phyloP scores from a whole-genome alignment of 2,329 filamentous ascomycete genomes.

The Teratosphaeriaceae sp. region DNA sequence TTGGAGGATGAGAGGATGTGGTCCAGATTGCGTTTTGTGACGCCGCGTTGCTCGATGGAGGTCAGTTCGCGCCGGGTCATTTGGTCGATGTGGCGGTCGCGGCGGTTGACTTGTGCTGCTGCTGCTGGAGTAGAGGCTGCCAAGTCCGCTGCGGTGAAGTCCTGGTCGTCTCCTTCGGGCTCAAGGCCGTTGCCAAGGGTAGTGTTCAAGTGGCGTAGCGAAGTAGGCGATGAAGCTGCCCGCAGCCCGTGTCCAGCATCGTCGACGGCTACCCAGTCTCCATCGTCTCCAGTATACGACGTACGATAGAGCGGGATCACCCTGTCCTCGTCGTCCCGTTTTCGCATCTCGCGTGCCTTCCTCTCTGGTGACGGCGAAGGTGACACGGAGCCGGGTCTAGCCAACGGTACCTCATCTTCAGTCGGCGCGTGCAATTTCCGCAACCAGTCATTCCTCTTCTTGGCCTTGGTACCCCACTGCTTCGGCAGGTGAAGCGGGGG shows the following conservation, averaged over 20 bases:
- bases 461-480: constrained; percentile 43
- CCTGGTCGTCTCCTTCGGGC: constrained; percentile 29
- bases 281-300: constrained; percentile 17
- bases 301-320: constrained; percentile 17
- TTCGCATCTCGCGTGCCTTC: too few species aligned
- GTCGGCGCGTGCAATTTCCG: constrained; percentile 16
- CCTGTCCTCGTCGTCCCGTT: constrained; percentile 12
- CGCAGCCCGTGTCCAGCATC: constrained; percentile 25
- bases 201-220: constrained; percentile 21
- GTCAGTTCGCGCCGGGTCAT: constrained; percentile 38
- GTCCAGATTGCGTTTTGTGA: constrained; percentile 11
- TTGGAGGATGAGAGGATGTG: constrained; percentile 1
- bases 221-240: constrained; percentile 15
- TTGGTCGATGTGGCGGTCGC: constrained; percentile 33
- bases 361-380: constrained; percentile 1
- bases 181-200: constrained; percentile 17
- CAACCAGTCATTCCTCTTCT: constrained; percentile 35
- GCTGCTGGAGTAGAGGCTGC: constrained; percentile 42
- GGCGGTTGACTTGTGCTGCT: constrained; percentile 29
- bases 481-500: constrained; percentile 39
- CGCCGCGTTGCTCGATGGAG: constrained; percentile 25
- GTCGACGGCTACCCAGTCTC: constrained; percentile 25
- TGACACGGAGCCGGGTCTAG: too few species aligned
- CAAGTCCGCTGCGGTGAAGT: constrained; percentile 40
- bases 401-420: neutral